Evolutionary conservation across 2,329 filamentous ascomycete species (phyloP).

Genomic region (Berkeleyomyces basicola): DNA sequence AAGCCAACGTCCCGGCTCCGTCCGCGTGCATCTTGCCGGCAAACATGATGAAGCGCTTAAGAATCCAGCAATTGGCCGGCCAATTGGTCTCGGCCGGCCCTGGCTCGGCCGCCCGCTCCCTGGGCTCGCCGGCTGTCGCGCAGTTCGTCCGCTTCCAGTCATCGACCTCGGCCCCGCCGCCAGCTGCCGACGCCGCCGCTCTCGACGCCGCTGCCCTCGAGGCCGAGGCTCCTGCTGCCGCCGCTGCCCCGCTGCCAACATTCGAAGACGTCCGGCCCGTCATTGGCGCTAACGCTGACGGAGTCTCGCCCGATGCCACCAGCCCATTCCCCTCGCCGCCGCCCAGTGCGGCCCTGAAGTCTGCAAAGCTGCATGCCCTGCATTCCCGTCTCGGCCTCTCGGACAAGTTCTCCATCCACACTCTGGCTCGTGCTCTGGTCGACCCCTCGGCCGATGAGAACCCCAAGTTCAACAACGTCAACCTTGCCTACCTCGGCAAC

Average conservation of each 20-base stretch:
- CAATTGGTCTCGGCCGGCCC: constrained; percentile 13
- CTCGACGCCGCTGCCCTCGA: constrained; percentile 15
- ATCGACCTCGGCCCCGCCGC: constrained; percentile 17
- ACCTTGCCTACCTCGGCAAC: constrained; percentile 64
- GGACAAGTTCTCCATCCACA: constrained; percentile 65
- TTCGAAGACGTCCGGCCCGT: constrained; percentile 12
- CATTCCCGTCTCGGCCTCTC: constrained; percentile 78
- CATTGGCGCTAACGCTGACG: constrained; percentile 19
- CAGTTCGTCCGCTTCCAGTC: constrained; percentile 21
- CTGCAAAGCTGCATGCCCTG: constrained; percentile 80
- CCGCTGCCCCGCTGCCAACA: constrained; percentile 7
- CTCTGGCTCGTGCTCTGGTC: constrained; percentile 70
- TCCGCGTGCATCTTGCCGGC: neutral
- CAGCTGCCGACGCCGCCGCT: constrained; percentile 17
- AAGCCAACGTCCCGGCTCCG: neutral
- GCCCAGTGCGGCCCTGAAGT: constrained; percentile 47
- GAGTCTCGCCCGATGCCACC: constrained; percentile 21
- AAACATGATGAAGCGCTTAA: constrained; percentile 15
- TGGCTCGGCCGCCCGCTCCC: constrained; percentile 2
- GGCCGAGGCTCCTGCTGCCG: constrained; percentile 12
- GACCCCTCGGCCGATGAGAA: constrained; percentile 70
- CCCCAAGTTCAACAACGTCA: constrained; percentile 72
- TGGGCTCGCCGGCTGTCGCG: constrained; percentile 3
- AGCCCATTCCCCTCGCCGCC: constrained; percentile 51
- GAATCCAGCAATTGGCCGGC: constrained; percentile 12